phyloP scores from a whole-genome alignment of 805 yeast species.

The Schwanniomyces sp. region DNA sequence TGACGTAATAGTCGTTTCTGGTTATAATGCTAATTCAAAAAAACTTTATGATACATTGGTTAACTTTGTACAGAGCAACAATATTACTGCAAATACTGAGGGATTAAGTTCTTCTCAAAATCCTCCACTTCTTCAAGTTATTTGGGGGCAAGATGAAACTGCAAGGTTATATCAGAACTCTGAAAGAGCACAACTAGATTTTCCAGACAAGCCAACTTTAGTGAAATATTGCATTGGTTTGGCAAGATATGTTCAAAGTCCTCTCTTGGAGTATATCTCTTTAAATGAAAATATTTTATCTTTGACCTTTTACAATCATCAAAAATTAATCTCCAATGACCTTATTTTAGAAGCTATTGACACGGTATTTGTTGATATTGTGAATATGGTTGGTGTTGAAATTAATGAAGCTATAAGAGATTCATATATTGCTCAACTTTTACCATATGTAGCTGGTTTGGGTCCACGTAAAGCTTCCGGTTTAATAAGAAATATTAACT shows the following conservation, averaged over 20 bases:
- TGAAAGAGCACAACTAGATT: constrained; percentile 69
- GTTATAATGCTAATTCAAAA: constrained; percentile 75
- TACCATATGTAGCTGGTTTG: constrained; percentile 84
- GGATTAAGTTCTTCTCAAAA: constrained; percentile 35
- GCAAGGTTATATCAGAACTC: constrained; percentile 87
- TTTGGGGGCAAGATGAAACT: constrained; percentile 91
- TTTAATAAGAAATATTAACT: constrained; percentile 75
- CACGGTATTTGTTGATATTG: constrained; percentile 83
- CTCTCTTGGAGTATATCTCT: constrained; percentile 85
- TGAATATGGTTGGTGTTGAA: constrained; percentile 90
- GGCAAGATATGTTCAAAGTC: constrained; percentile 90
- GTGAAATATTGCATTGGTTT: constrained; percentile 84
- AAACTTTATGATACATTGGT: constrained; percentile 56
- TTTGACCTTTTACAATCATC: constrained; percentile 69
- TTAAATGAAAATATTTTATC: constrained; percentile 74
- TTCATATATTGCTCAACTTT: constrained; percentile 62
- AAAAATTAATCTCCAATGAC: constrained; percentile 66
- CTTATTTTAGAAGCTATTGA: constrained; percentile 65
- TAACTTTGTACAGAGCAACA: constrained; percentile 56
- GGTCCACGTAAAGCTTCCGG: constrained; percentile 96
- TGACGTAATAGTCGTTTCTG: constrained; percentile 88
- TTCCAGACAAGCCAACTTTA: constrained; percentile 78
- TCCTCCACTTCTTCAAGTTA: constrained; percentile 61
- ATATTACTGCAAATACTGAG: constrained; percentile 52
- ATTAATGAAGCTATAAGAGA: constrained; percentile 86